Evolutionary conservation across 345 rosid species (phyloP), one percentile per base, ranked within the genome.

Genomic region (Camelina hispida): DNA sequence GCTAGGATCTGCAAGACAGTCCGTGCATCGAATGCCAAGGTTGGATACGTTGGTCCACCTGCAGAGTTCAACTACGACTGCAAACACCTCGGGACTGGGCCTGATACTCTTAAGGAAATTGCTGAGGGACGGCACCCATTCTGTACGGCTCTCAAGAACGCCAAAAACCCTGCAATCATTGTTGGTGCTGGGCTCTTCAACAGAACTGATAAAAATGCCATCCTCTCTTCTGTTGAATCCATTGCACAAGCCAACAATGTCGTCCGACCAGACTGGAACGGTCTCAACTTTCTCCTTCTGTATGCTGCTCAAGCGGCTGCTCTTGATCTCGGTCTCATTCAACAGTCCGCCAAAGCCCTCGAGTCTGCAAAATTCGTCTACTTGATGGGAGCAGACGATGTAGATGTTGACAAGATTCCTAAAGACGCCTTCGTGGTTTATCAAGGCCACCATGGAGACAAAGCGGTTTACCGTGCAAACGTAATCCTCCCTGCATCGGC

Each of bases 241-340:
- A 88, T 96, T 23, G 93, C 89, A 1, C 80, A 89, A 75, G 79
- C 82, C n/a, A 87, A 80, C 37, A 91, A 93, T 20, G 89, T 85
- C n/a, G 82, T 89, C 68, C 79, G 97, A 77, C 83, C 93, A 16
- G 97, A 89, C 76, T 96, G 99, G 98, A 96, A 96, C 54, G 98
- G 98, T n/a, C 85, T 85, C 59, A 96, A 93, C 80, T 87, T 84
- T 28, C 82, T 96, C 78, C 99, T 96, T 74, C 81, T 81, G 51
- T 88, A 85, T 78, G 99, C 99, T 67, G 96, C 97, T 47, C 99
- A 96, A 82, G 99, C 98, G 34, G 98, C 99, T 14, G 87, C 99
- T 23, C 97, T 96, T 37, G 99, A 96, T 80, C 99, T 96, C 11
- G 99, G 99, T 50, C 97, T 93, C 55, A 84, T 93, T 20, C 97